These are phyloP conservation scores for Lachancea cidri DNA, from an alignment of 805 yeast genomes.

Conservation along the genomic window DNA sequence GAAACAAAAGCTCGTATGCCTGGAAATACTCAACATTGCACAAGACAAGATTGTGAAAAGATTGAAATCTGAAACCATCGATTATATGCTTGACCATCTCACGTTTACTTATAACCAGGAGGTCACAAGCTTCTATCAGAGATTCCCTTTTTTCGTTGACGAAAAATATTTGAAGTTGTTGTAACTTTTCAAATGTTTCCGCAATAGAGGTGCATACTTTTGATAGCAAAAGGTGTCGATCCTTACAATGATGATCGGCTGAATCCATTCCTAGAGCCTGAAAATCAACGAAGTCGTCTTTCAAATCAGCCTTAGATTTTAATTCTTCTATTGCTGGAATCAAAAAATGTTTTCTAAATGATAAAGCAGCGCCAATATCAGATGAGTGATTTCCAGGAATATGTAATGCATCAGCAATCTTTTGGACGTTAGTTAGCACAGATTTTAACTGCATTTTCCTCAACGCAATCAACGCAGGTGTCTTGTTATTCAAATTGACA, in stretches of 20 bases:
- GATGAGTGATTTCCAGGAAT: conserved; percentile 4
- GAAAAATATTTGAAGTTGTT: conserved; percentile 1
- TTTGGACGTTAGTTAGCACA: conserved; percentile 2
- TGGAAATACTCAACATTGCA: conserved; percentile 7
- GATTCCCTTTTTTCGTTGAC: conserved; percentile 1
- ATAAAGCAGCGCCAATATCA: conserved; percentile 2
- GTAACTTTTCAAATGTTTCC: conserved; percentile 2
- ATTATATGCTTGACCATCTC: neutral
- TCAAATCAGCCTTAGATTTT: no score
- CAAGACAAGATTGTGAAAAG: conserved; percentile 3
- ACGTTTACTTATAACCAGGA: conserved; percentile 1
- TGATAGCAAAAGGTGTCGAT: neutral
- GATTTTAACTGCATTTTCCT: neutral
- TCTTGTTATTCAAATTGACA: conserved; percentile 1
- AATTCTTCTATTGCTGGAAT: no score
- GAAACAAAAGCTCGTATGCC: conserved; percentile 3
- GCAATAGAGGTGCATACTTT: neutral
- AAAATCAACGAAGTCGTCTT: no score
- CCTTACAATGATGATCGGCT: no score
- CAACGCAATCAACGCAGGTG: neutral
- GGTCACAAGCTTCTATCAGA: conserved; percentile 2
- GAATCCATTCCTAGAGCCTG: no score
- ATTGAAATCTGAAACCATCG: neutral
- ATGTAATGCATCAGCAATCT: conserved; percentile 1
- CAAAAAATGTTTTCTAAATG: no score